Percentiles rank a stretch among this genome's conserved stretches.
phyloP scores from a whole-genome alignment of 371 early-diverging fungal genomes.

The Circinella minor region DNA sequence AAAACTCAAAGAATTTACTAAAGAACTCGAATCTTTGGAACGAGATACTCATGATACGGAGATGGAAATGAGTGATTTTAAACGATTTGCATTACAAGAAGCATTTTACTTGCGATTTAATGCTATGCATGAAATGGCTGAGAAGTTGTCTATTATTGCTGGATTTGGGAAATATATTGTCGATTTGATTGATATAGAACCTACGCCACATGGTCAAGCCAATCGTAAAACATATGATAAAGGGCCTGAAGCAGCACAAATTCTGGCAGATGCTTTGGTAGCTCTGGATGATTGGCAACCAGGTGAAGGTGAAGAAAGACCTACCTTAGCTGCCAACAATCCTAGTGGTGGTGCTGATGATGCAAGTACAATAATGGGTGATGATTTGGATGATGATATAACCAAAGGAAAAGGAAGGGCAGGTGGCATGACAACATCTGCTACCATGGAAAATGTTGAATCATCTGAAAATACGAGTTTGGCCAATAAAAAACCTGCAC shows the following conservation, averaged over 20 bases:
- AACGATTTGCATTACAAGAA: conserved; percentile 53
- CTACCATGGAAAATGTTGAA: neutral
- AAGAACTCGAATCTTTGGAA: conserved; percentile 42
- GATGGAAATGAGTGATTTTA: conserved; percentile 52
- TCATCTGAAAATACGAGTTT: neutral
- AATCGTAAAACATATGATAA: conserved; percentile 39
- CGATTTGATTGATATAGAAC: conserved; percentile 47
- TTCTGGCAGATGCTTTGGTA: conserved; percentile 44
- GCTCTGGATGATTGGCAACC: conserved; percentile 51
- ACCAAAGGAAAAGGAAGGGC: neutral
- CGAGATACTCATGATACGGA: conserved; percentile 49
- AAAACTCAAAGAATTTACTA: conserved; percentile 38
- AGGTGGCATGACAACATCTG: neutral
- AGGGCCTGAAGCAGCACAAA: conserved; percentile 37
- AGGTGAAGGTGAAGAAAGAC: conserved; percentile 40
- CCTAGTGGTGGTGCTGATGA: neutral
- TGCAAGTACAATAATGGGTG: neutral
- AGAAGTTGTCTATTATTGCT: conserved; percentile 48
- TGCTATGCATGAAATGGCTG: conserved; percentile 50
- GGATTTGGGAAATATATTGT: conserved; percentile 56
- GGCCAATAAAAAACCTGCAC: conserved; percentile 3
- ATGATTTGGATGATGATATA: conserved; percentile 2
- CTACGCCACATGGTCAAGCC: conserved; percentile 33
- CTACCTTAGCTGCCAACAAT: conserved; percentile 26
- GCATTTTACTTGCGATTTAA: conserved; percentile 57